These are phyloP conservation scores for Podaxis sp. DNA, from an alignment of 768 basidiomycete species.

Conservation along the genomic window DNA sequence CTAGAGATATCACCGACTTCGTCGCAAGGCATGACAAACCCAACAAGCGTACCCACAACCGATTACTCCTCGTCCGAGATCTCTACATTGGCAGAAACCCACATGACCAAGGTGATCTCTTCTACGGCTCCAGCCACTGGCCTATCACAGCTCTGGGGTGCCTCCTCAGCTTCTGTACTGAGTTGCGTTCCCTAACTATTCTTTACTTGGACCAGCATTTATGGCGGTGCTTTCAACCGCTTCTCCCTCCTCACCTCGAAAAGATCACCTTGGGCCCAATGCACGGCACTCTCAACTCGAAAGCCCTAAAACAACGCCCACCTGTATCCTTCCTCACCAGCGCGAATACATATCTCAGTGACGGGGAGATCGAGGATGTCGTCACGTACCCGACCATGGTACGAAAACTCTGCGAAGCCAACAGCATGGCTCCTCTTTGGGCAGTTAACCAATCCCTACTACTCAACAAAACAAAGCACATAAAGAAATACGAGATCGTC, in stretches of 20 bases:
- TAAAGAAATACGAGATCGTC: constrained; percentile 28
- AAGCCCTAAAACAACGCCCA: constrained; percentile 25
- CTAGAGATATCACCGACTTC: constrained; percentile 17
- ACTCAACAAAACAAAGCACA: constrained; percentile 20
- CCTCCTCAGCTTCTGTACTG: constrained; percentile 27
- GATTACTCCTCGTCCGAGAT: constrained; percentile 23
- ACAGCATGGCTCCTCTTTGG: constrained; percentile 19
- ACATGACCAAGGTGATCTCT: constrained; percentile 21
- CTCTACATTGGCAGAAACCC: constrained; percentile 30
- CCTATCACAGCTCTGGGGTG: constrained; percentile 30
- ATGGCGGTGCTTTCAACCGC: constrained; percentile 28
- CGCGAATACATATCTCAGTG: constrained; percentile 30
- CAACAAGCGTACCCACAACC: constrained; percentile 17
- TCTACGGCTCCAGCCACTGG: constrained; percentile 29
- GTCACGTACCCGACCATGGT: constrained; percentile 29
- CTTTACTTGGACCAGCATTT: constrained; percentile 29
- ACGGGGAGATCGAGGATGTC: constrained; percentile 31
- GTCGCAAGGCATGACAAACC: constrained; percentile 20
- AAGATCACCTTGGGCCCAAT: constrained; percentile 32
- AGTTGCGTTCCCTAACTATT: constrained; percentile 27
- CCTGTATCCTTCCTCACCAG: constrained; percentile 30
- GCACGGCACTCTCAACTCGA: constrained; percentile 30
- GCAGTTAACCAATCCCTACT: constrained; percentile 29
- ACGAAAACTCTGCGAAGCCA: constrained; percentile 23
- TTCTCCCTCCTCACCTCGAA: constrained; percentile 29